Base-by-base conservation (phyloP, 495 filamentous ascomycete species). In the Trichoderma virens region DNA sequence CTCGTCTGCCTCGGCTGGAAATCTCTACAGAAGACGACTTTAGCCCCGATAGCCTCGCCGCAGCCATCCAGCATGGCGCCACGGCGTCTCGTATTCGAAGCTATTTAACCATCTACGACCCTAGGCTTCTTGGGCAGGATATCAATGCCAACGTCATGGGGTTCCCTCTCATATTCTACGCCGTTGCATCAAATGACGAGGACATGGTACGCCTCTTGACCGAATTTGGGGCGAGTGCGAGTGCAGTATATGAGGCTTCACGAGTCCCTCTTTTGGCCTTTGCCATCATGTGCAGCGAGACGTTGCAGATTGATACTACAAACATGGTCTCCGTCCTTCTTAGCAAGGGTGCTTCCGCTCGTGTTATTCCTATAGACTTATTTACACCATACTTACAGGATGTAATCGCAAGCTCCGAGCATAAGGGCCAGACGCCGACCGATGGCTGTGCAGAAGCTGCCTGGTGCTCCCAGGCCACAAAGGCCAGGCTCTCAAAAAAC, bases 151-250 rank as follows among this genome's bases (percentile, higher is more conserved):
- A 62, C 2, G 64, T 79, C 9, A 20, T 64, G 14, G 78, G 75
- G 8, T 73, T 72, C 51, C 77, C 79, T 18, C 66, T 76, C 3
- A 75, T 81, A 8, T 82, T 82, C 69, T 82, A 73, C 32, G 72
- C 71, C 3, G 77, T 76, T 14, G 79, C 69, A 4, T 73, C 72
- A 16, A 80, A 79, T 64, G 67, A 79, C 38, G 70, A 71, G 5
- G 63, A 66, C 14, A 65, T 76, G 16, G 61, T 82, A 18, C 73
- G 77, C 5, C 62, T 64, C 6, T 79, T 71, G 67, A 68, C 73
- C 4, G 64, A 69, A 9, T 68, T 69, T 27, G 79, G 78, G 5
- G 77, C 64, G 23, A 73, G 78, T 61, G 72, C 75, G 4, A 70
- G 70, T 51, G 68, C 69, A 14, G 68, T 69, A 4, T 64, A 76